Base-by-base conservation (phyloP, 2,329 filamentous ascomycete genomes). In the Xylariaceae sp. region DNA sequence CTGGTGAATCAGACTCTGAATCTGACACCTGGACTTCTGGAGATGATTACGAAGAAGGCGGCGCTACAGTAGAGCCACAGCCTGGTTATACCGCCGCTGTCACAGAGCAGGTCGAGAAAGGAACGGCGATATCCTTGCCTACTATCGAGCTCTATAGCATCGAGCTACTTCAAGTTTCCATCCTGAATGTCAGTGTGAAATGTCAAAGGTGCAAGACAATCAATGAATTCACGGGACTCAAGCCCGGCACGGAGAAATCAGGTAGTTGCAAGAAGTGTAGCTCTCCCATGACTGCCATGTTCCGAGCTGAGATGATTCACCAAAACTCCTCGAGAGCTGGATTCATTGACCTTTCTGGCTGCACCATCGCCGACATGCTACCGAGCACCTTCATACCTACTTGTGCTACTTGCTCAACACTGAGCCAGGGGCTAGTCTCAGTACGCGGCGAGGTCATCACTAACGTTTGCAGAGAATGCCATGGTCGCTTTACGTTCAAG, bases 371-470 rank as follows among this genome's bases (percentile, higher is more conserved):
- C 41, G 89, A 94, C 63, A 80, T 94, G 75, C 78, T 94, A 11
- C 85, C 87, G 48, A 90, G 87, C 67, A 84, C 82, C 38, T 92
- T 95, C 70, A 71, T 87, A 30, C 89, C 89, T 14, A 91, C 87
- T 0, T 95, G 89, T 66, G 77, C 80, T 1, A 77, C 80, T 61
- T 95, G 89, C 69, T 94, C 89, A 30, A 87, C 83, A 1, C 61
- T 81, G 1, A 81, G 83, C 54, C 77, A 79, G 4, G 87, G 87
- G 1, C 76, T 94, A 32, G 76, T 85, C 14, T 83, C 87, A 5
- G 86, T 92, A 6, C 78, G 86, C 22, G 88, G 87, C 41, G 87
- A 92, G 52, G 81, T 81, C 15, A 80, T 82, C 18, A 84, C 83
- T 61, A 87, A 89, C 51, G 78, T 89, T 35, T 95, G 89, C 69